Evolutionary conservation across 2,329 filamentous ascomycete genomes (phyloP), one percentile per base, ranked within the genome.

Genomic region (Chrysoporthe deuterocubensis): DNA sequence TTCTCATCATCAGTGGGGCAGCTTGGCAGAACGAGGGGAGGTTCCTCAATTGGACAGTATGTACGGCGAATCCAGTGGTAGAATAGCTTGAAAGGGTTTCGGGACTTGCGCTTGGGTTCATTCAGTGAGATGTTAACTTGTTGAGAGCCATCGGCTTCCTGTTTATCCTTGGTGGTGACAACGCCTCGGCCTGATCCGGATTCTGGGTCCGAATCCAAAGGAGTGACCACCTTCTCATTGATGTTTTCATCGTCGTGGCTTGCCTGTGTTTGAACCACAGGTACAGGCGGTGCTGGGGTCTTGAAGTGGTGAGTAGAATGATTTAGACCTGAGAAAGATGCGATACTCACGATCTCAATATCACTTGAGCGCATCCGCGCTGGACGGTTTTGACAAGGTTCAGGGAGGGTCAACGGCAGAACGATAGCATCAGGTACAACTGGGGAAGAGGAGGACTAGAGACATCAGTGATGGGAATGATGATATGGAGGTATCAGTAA

Each of bases 1-100:
- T 81, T 81, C 69, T 81, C 80, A 14, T 75, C 74, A 64, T 81
- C 79, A 0, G 75, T 78, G 5, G 80, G 80, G 6, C 75, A 76
- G 1, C 74, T 73, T 1, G 80, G 79, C 8, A 81, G 70, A 6
- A 81, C 72, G 9, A 79, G 67, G 13, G 71, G 70, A 1, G 78
- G 76, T 48, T 78, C 75, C 56, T 76, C 74, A 6, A 70, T 71
- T 4, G 78, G 78, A 65, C 73, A 75, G 71, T 80, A 80, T 2
- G 75, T 76, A 54, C 71, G 69, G 46, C 76, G 72, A 64, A 78
- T 75, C 56, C 72, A 70, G 32, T 69, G 65, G 58, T 73, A 72
- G n/a, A 69, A 34, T 34, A 74, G 72, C 48, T 71, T 74, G 69
- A 74, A 71, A 2, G 65, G 69, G 26, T 74, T 74, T 54, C 70